Conservation (phyloP, 2,329 filamentous ascomycete genomes). For the Colletotrichum spinosum region DNA sequence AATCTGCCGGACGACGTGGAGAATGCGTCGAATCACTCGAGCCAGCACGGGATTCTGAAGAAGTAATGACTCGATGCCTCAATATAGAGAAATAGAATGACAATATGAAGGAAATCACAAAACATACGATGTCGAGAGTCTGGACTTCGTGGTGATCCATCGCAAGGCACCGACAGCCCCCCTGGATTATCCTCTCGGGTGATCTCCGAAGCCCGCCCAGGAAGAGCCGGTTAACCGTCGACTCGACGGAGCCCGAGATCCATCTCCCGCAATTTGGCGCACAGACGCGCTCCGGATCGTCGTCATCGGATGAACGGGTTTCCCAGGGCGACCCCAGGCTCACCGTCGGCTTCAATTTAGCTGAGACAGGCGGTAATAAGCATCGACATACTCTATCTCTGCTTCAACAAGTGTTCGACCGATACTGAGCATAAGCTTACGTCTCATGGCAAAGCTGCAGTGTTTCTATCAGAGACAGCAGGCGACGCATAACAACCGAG, state of each 20-base stretch:
- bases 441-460: too few species aligned
- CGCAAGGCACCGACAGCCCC: too few species aligned
- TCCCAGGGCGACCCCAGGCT: slow-evolving; percentile 12
- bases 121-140: not conserved
- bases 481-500: too few species aligned
- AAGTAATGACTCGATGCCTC: slow-evolving; percentile 12
- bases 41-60: slow-evolving; percentile 26
- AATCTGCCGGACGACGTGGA: slow-evolving; percentile 32
- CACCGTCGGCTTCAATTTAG: not conserved
- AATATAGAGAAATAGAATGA: not conserved
- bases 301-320: slow-evolving; percentile 1
- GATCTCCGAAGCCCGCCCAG: slow-evolving; percentile 3
- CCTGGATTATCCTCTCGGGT: not conserved
- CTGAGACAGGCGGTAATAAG: not conserved
- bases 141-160: not conserved
- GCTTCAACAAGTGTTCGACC: too few species aligned
- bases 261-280: not conserved
- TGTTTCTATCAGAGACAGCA: too few species aligned
- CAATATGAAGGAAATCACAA: not conserved
- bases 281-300: slow-evolving; percentile 13
- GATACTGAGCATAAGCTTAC: not conserved
- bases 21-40: slow-evolving; percentile 25
- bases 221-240: not conserved
- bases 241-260: not conserved
- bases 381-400: not conserved